Base-by-base conservation (phyloP, 345 rosid species). In the Bruguiera parviflora region DNA sequence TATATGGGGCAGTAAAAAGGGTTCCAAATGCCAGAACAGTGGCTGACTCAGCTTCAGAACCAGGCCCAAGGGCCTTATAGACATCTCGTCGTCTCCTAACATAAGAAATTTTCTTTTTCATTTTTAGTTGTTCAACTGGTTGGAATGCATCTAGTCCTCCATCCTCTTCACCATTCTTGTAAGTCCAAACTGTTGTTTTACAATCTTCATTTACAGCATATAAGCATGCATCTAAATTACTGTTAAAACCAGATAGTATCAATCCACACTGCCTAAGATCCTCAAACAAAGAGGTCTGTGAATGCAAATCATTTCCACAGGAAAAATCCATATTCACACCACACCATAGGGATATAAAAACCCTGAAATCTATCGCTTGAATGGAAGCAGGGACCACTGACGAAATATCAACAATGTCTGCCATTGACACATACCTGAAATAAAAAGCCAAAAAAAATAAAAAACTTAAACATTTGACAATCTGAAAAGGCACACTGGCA, bases 171-270 rank as follows among this genome's bases (percentile, higher is more conserved):
- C 80, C 87, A 28, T 76, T 78, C 68, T 73, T 76, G 61, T 89
- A 89, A 8, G 84, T 92, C 99, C 98, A 90, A 67, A 92, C 92
- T 0, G 97, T 89, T 18, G 79, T 86, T 85, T 91, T 84, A 74
- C 99, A 95, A 81, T 95, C 98, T 67, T 88, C 84, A 70, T 90
- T 86, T 43, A 86, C 86, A 47, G 83, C 84, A 77, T 81, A 85
- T 67, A 89, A 79, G 78, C 99, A 95, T 53, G 55, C 69, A 64
- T 75, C 92, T 52, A 82, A 69, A 78, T 86, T 83, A 65, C 96
- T 94, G 68, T 85, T 71, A 61, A 74, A 46, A 59, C 98, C 97
- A 60, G 99, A 82, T 16, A 90, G 55, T 21, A 84, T 49, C 46
- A 77, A 83, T 25, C 91, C 99, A 68, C 96, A 96, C 80, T 84